Evolutionary conservation across 2,329 filamentous ascomycete species (phyloP).

Genomic region (Paracorniculantispora psalliotae): DNA sequence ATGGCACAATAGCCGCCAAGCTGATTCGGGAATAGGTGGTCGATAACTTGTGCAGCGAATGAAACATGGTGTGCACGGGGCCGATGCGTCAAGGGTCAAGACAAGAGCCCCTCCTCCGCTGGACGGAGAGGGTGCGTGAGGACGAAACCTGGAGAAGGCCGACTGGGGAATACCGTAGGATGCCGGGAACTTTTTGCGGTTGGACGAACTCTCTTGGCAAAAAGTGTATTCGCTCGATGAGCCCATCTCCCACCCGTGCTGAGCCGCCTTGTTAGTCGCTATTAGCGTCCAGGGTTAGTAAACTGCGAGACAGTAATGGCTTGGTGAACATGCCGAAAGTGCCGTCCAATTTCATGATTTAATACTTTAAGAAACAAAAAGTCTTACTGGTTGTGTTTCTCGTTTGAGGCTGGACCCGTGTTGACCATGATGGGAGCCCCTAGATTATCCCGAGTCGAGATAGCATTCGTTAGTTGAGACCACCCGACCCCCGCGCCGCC

Average conservation of each 20-base stretch:
- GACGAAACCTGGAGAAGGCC: background rate
- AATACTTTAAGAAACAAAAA: too few species aligned
- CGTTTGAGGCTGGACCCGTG: background rate
- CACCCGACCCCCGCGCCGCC: background rate
- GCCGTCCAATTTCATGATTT: too few species aligned
- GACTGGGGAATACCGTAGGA: too few species aligned
- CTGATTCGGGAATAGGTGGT: background rate
- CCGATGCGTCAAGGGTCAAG: background rate
- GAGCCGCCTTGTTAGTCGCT: too few species aligned
- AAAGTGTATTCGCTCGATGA: too few species aligned
- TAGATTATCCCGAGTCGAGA: too few species aligned
- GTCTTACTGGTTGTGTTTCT: background rate
- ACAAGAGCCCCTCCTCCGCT: background rate
- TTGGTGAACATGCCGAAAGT: too few species aligned
- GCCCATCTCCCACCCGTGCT: background rate
- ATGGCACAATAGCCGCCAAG: conserved; percentile 7
- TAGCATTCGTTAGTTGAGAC: background rate
- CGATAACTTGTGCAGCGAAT: background rate
- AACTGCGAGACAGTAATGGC: background rate
- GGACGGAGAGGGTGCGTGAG: background rate
- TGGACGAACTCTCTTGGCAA: background rate
- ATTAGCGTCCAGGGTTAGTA: too few species aligned
- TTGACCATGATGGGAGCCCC: too few species aligned
- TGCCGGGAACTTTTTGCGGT: too few species aligned
- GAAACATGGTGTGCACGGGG: background rate